These are phyloP conservation scores for Yamadazyma triangularis DNA, from an alignment of 1,139 yeast species.

Conservation along the genomic window DNA sequence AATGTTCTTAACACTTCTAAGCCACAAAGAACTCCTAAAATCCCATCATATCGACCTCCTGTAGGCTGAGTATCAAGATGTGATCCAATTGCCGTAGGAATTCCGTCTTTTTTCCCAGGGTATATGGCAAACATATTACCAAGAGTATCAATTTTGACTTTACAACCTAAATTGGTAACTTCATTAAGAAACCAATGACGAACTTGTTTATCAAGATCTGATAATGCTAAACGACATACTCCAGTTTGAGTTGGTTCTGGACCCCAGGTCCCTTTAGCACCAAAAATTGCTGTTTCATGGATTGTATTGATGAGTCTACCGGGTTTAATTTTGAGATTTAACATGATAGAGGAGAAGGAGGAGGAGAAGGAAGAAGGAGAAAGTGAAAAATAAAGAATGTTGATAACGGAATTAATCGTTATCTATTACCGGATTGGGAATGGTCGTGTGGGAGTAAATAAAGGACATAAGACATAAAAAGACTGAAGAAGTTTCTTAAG, in stretches of 20 bases:
- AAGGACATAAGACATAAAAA: no score
- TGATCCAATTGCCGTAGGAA: slow-evolving; percentile 65
- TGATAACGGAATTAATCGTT: no score
- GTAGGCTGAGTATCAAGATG: slow-evolving; percentile 72
- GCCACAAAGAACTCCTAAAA: slow-evolving; percentile 60
- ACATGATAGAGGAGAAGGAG: no score
- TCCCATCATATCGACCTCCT: slow-evolving; percentile 70
- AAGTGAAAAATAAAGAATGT: no score
- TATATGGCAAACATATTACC: slow-evolving; percentile 62
- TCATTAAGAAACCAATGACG: slow-evolving; percentile 60
- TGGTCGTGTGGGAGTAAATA: no score
- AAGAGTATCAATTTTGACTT: slow-evolving; percentile 50
- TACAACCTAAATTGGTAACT: slow-evolving; percentile 49
- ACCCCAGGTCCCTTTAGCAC: slow-evolving; percentile 60
- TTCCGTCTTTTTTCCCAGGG: slow-evolving; percentile 46
- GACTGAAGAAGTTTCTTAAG: no score
- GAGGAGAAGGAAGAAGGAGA: no score
- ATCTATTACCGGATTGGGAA: no score
- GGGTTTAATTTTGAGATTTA: slow-evolving; percentile 2
- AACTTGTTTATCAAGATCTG: slow-evolving; percentile 55
- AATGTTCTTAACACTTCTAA: slow-evolving; percentile 59
- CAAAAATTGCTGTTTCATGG: slow-evolving; percentile 55
- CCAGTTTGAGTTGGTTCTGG: slow-evolving; percentile 49
- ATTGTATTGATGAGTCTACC: slow-evolving; percentile 32
- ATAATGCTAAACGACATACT: slow-evolving; percentile 53